Percentiles rank a stretch among this genome's conserved stretches.
Evolutionary conservation across 306 rosid species (phyloP).

Genomic region (Begonia loranthoides): DNA sequence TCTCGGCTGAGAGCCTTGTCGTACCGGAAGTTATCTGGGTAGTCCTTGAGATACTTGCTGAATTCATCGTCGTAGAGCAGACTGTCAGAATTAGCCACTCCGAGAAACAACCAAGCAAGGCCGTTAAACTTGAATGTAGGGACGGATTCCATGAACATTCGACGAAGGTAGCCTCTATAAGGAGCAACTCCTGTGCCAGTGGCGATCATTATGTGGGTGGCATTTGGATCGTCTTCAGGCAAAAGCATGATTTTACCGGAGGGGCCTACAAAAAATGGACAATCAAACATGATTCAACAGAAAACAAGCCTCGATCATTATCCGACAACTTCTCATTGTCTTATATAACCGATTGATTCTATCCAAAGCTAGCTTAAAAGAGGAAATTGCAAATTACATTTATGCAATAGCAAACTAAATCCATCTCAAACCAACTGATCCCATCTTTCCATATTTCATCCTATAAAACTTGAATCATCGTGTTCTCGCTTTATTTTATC

Average conservation of each 20-base stretch:
- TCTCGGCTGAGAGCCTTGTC: constrained; percentile 80
- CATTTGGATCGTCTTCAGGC: constrained; percentile 86
- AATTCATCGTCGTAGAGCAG: constrained; percentile 86
- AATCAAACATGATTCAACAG: too few species aligned
- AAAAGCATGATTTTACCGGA: constrained; percentile 96
- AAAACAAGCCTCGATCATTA: too few species aligned
- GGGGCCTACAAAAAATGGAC: constrained; percentile 47
- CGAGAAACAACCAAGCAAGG: constrained; percentile 93
- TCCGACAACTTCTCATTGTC: too few species aligned
- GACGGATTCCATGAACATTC: constrained; percentile 92
- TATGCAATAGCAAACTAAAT: too few species aligned
- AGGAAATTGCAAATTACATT: too few species aligned
- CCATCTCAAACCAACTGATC: too few species aligned
- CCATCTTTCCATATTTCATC: too few species aligned
- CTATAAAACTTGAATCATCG: too few species aligned
- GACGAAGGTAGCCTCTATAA: constrained; percentile 86
- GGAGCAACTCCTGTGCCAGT: constrained; percentile 97
- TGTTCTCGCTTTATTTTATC: too few species aligned
- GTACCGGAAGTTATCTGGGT: constrained; percentile 68
- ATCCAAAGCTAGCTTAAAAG: too few species aligned
- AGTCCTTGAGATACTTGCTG: constrained; percentile 66
- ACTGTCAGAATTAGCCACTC: constrained; percentile 81
- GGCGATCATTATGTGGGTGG: constrained; percentile 95
- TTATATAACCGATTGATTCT: too few species aligned
- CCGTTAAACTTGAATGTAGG: constrained; percentile 77